phyloP scores from a whole-genome alignment of 306 rosid genomes.

The Malus asiatica region DNA sequence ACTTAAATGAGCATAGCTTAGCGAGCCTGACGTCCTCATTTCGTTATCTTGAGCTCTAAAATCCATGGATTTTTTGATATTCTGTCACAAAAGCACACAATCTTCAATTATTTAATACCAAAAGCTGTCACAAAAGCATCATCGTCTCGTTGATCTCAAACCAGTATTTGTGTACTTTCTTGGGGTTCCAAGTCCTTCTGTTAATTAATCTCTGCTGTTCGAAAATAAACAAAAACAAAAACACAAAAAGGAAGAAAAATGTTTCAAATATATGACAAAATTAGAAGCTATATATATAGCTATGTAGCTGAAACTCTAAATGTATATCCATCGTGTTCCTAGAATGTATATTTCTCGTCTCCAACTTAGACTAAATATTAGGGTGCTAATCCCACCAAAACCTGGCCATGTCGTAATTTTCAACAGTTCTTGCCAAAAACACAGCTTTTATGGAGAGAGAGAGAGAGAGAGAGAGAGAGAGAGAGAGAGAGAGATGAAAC shows the following conservation, averaged over 20 bases:
- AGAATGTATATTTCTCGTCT: background rate
- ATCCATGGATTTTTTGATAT: slow-evolving; percentile 23
- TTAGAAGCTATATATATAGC: background rate
- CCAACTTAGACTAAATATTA: background rate
- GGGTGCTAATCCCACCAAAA: background rate
- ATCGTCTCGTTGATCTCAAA: background rate
- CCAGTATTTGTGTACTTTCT: background rate
- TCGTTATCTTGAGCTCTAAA: slow-evolving; percentile 33
- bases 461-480: background rate
- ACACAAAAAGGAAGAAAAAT: background rate
- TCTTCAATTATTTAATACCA: background rate
- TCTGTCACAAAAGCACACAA: background rate
- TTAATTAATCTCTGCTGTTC: background rate
- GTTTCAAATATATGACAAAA: background rate
- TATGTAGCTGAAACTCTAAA: background rate
- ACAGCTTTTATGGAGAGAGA: background rate
- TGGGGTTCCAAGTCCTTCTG: background rate
- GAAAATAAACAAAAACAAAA: background rate
- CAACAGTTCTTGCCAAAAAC: background rate
- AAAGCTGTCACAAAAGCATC: background rate
- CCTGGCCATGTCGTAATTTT: slow-evolving; percentile 2
- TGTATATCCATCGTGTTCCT: background rate
- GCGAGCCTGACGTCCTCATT: slow-evolving; percentile 25
- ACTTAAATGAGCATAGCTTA: slow-evolving; percentile 13
- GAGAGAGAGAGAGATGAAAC: background rate